Percentiles rank a stretch among this genome's conserved stretches.
These are phyloP conservation scores for Podaxis pistillaris DNA, from an alignment of 768 basidiomycete species.

Conservation along the genomic window DNA sequence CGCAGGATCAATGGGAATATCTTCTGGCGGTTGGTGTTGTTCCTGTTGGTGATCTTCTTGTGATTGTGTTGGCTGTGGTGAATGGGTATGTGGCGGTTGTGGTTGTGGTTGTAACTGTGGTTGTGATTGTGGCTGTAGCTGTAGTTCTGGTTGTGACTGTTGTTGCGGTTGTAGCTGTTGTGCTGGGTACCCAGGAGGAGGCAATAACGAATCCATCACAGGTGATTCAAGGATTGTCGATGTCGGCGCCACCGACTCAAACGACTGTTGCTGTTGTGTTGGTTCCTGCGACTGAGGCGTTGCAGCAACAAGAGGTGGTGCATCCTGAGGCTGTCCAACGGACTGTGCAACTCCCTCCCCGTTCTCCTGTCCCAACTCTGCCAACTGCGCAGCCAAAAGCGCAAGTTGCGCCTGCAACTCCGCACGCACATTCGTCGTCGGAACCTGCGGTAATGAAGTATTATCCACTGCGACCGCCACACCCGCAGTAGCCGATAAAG, in stretches of 20 bases:
- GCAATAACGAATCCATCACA: conserved; percentile 1
- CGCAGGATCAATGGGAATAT: neutral
- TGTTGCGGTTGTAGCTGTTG: conserved; percentile 12
- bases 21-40: conserved; percentile 1
- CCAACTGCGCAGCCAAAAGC: conserved; percentile 68
- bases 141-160: conserved; percentile 5
- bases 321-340: neutral
- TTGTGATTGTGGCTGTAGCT: conserved; percentile 13
- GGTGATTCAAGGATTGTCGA: conserved; percentile 4
- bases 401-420: conserved; percentile 73
- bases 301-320: conserved; percentile 3
- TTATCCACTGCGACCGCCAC: conserved; percentile 4
- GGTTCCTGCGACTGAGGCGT: neutral
- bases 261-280: neutral
- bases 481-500: conserved; percentile 7
- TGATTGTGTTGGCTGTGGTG: conserved; percentile 4
- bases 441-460: neutral
- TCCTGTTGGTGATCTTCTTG: neutral
- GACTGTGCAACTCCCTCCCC: conserved; percentile 11
- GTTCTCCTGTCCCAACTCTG: conserved; percentile 55
- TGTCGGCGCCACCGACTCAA: neutral
- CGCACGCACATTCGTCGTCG: conserved; percentile 44
- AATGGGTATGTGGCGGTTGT: neutral
- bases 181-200: conserved; percentile 1
- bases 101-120: conserved; percentile 2